Percentiles rank a stretch among this genome's conserved stretches.
Conservation (phyloP, 805 yeast species). For the Yueomyces sp. region DNA sequence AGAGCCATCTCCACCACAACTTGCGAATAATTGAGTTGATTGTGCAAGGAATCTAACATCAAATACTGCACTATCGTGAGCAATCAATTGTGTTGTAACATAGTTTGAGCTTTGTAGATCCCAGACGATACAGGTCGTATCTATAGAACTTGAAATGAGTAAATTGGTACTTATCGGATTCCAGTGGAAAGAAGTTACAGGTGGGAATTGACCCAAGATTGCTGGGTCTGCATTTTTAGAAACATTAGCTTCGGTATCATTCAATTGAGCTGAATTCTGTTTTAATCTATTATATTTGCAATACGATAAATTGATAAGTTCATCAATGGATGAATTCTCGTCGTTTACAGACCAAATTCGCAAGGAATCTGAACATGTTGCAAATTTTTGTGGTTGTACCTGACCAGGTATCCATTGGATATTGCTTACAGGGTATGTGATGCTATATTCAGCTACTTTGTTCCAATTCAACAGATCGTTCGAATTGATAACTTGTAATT, state of each 20-base stretch:
- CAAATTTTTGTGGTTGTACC: conserved; percentile 17
- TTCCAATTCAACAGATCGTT: conserved; percentile 69
- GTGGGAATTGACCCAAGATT: conserved; percentile 41
- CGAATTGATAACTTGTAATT: conserved; percentile 39
- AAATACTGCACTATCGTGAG: conserved; percentile 90
- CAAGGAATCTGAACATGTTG: conserved; percentile 25
- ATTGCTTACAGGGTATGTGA: conserved; percentile 21
- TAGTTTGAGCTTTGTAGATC: conserved; percentile 38
- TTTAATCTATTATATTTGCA: conserved; percentile 29
- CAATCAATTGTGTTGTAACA: conserved; percentile 87
- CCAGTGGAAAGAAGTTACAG: conserved; percentile 93
- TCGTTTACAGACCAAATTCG: conserved; percentile 21
- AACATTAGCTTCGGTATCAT: neutral
- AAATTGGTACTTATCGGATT: conserved; percentile 53
- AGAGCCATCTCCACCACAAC: conserved; percentile 92
- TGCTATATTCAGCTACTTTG: conserved; percentile 15
- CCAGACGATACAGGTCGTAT: conserved; percentile 97
- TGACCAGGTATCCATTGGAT: conserved; percentile 23
- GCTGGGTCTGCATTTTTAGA: conserved; percentile 1
- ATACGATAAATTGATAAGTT: conserved; percentile 26
- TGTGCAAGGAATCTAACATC: conserved; percentile 78
- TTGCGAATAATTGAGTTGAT: conserved; percentile 62
- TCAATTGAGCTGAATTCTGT: conserved; percentile 12
- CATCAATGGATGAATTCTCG: conserved; percentile 24
- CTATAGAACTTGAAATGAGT: conserved; percentile 77